Conservation (phyloP, 192 early-diverging fungal genomes). For the Phycomyces blakesleeanus region DNA sequence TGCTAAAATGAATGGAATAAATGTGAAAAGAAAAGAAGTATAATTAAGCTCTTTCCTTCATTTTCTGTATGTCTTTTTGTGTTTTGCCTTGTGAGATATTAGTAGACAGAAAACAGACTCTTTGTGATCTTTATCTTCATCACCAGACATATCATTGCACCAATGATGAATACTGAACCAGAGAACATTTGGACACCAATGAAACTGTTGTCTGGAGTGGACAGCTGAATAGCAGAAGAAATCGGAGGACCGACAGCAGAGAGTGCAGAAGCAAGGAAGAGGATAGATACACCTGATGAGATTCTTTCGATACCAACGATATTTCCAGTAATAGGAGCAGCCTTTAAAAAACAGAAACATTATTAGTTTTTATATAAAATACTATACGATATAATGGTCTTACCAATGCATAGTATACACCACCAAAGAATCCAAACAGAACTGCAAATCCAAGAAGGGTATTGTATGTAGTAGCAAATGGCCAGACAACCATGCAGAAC, state of each 20-base stretch:
- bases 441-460: constrained; percentile 30
- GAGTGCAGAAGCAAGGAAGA: constrained; percentile 16
- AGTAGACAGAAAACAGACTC: constrained; percentile 9
- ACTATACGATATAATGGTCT: neutral
- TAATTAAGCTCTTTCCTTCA: no score
- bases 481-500: constrained; percentile 23
- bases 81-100: no score
- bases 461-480: constrained; percentile 20
- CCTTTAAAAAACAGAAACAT: neutral
- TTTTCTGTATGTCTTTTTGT: no score
- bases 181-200: constrained; percentile 33
- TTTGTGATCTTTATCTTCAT: constrained; percentile 25
- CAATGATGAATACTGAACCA: constrained; percentile 19
- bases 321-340: constrained; percentile 31
- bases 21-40: no score
- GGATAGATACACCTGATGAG: constrained; percentile 19
- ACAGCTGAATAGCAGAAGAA: constrained; percentile 22
- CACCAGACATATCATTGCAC: constrained; percentile 14
- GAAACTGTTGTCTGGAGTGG: constrained; percentile 10
- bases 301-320: constrained; percentile 26
- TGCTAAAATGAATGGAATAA: no score
- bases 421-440: constrained; percentile 28
- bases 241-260: constrained; percentile 22
- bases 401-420: constrained; percentile 25
- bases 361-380: no score